A percentile compares a stretch with the other conserved stretches of the same genome.
Evolutionary conservation across 192 early-diverging fungal species (phyloP).

Genomic region (Geranomyces variabilis): DNA sequence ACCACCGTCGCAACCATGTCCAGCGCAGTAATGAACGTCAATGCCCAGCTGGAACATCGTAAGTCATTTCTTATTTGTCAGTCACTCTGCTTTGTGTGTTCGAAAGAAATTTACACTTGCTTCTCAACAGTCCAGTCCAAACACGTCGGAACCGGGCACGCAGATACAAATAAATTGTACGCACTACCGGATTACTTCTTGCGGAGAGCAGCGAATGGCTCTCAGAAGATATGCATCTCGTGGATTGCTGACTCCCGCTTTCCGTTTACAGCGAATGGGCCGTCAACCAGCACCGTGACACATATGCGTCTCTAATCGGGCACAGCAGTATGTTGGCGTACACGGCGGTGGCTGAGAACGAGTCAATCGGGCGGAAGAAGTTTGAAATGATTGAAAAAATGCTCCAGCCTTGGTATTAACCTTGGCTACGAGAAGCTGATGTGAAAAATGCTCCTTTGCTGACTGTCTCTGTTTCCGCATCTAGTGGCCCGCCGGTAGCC

Average conservation of each 20-base stretch:
- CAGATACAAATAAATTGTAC: constrained; percentile 89
- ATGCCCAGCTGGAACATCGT: constrained; percentile 82
- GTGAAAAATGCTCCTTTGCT: too few relatives aligned
- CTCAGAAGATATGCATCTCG: neutral
- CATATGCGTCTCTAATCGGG: constrained; percentile 76
- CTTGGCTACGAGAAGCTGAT: too few relatives aligned
- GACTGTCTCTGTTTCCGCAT: too few relatives aligned
- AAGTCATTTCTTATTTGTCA: constrained; percentile 27
- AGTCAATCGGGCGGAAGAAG: constrained; percentile 74
- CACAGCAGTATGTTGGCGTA: constrained; percentile 80
- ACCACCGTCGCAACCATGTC: constrained; percentile 33
- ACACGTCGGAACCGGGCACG: constrained; percentile 88
- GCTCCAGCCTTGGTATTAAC: constrained; percentile 38
- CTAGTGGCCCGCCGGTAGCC: too few relatives aligned
- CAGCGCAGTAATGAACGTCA: constrained; percentile 58
- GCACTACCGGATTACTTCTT: neutral
- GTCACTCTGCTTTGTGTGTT: neutral
- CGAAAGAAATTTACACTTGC: neutral
- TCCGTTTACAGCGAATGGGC: constrained; percentile 72
- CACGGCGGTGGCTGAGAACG: constrained; percentile 85
- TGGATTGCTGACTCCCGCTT: neutral
- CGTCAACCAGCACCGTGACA: constrained; percentile 83
- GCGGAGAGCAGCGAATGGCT: too few relatives aligned
- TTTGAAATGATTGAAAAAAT: constrained; percentile 69
- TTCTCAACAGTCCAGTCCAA: constrained; percentile 71